Conservation (phyloP, 495 filamentous ascomycete genomes). For the Lasiosphaeris hirsuta region DNA sequence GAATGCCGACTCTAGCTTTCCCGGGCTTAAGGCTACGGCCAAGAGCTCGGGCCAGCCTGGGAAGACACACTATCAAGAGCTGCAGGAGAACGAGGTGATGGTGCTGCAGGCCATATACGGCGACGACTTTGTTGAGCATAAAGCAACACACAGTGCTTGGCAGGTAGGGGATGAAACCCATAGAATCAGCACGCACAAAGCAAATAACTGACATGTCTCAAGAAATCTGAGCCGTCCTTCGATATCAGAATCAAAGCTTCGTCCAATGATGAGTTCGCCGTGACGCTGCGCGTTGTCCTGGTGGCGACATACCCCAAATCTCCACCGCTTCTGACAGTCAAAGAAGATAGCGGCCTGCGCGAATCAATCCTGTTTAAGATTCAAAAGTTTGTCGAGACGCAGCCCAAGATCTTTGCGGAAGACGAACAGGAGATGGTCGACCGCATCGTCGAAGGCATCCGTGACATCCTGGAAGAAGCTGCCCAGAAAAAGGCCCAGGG, state of each 20-base stretch:
- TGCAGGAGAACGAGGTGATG: slow-evolving; percentile 84
- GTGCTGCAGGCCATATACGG: slow-evolving; percentile 86
- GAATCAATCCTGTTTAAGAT: slow-evolving; percentile 64
- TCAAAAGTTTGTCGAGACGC: slow-evolving; percentile 63
- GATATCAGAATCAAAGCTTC: slow-evolving; percentile 71
- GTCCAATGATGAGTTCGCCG: slow-evolving; percentile 60
- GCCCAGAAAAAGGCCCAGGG: slow-evolving; percentile 68
- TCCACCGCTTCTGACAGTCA: slow-evolving; percentile 67
- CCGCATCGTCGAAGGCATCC: slow-evolving; percentile 75
- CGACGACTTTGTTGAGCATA: slow-evolving; percentile 80
- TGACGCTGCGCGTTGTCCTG: slow-evolving; percentile 66
- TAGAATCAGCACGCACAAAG: neutral
- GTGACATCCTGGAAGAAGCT: slow-evolving; percentile 85
- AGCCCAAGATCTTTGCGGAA: slow-evolving; percentile 60
- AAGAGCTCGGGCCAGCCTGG: slow-evolving; percentile 24
- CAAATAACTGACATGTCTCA: slow-evolving; percentile 22
- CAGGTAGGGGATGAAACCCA: slow-evolving; percentile 52
- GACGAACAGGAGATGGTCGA: slow-evolving; percentile 78
- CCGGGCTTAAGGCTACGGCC: slow-evolving; percentile 34
- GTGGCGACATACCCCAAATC: slow-evolving; percentile 94
- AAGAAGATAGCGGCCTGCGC: slow-evolving; percentile 57
- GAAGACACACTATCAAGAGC: slow-evolving; percentile 71
- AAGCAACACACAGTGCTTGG: slow-evolving; percentile 74
- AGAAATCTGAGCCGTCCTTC: slow-evolving; percentile 78
- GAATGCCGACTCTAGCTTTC: slow-evolving; percentile 35